These are phyloP conservation scores for Abrus pulchellus DNA, from an alignment of 306 rosid genomes.

Conservation along the genomic window DNA sequence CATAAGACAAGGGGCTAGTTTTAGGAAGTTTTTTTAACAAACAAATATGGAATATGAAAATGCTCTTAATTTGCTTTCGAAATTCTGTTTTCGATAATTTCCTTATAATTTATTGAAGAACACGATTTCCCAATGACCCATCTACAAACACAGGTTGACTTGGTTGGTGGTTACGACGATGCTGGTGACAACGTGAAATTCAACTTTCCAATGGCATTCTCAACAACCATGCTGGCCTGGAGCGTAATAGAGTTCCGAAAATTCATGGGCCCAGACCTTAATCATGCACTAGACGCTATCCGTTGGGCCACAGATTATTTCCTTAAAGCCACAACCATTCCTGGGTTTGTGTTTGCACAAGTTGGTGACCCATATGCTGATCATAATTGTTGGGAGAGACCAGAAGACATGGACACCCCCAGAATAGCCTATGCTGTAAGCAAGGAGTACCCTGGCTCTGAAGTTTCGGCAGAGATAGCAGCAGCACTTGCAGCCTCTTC, in stretches of 20 bases:
- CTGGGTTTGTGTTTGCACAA: slow-evolving; percentile 49
- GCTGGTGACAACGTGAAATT: slow-evolving; percentile 76
- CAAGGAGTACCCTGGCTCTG: slow-evolving; percentile 55
- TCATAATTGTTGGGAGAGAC: slow-evolving; percentile 72
- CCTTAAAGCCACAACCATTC: slow-evolving; percentile 56
- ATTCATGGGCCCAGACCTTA: slow-evolving; percentile 50
- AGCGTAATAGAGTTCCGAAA: slow-evolving; percentile 65
- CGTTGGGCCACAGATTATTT: slow-evolving; percentile 66
- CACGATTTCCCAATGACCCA: slow-evolving; percentile 10
- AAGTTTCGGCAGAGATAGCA: slow-evolving; percentile 61
- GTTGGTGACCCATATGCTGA: slow-evolving; percentile 66
- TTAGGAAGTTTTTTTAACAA: too few species aligned
- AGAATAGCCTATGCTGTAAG: slow-evolving; percentile 53
- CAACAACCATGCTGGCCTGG: slow-evolving; percentile 65
- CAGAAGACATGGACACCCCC: slow-evolving; percentile 72
- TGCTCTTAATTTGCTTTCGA: too few species aligned
- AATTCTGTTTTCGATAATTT: neutral
- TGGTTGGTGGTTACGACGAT: slow-evolving; percentile 69
- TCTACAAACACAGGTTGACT: slow-evolving; percentile 49
- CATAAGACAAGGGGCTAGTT: neutral
- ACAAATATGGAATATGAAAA: too few species aligned
- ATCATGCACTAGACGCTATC: slow-evolving; percentile 53
- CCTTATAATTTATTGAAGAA: neutral
- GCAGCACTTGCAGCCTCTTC: slow-evolving; percentile 73
- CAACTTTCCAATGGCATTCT: slow-evolving; percentile 69